phyloP scores from a whole-genome alignment of 306 rosid species.

The Oxytropis ochrocephala region DNA sequence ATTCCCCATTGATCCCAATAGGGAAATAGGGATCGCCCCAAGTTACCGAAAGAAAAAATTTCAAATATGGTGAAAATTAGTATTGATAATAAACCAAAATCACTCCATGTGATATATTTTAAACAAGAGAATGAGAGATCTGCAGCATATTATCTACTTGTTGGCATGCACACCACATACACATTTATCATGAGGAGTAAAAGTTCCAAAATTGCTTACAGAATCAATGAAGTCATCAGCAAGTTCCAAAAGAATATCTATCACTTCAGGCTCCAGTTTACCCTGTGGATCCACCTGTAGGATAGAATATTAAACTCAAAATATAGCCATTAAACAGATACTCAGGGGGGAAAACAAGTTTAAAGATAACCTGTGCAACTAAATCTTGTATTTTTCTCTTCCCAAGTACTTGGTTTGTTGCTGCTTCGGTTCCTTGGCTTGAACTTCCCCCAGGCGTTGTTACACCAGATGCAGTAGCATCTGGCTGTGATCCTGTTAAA shows the following conservation, averaged over 20 bases:
- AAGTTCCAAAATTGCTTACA: constrained; percentile 45
- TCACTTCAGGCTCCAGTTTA: constrained; percentile 83
- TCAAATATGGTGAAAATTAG: not conserved
- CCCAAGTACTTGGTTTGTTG: constrained; percentile 97
- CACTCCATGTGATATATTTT: not conserved
- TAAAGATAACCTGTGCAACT: constrained; percentile 75
- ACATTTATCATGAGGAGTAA: not conserved
- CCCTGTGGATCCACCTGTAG: constrained; percentile 81
- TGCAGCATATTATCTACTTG: not conserved
- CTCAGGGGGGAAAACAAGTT: not conserved
- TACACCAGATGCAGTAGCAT: constrained; percentile 91
- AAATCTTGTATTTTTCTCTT: constrained; percentile 97
- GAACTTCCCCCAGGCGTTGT: constrained; percentile 99
- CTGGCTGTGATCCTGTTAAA: constrained; percentile 97
- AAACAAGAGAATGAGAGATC: not conserved
- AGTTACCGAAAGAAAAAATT: not conserved
- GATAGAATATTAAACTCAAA: constrained; percentile 18
- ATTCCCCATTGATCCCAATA: not conserved
- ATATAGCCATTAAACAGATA: constrained; percentile 13
- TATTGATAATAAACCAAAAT: not conserved
- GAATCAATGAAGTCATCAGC: constrained; percentile 94
- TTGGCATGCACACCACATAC: not conserved
- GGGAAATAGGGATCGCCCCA: not conserved
- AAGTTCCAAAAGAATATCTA: constrained; percentile 88
- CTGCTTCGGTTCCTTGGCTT: constrained; percentile 98